Percentiles rank a stretch among this genome's conserved stretches.
These are phyloP conservation scores for Fusarium newnesense DNA, from an alignment of 2,329 filamentous ascomycete species.

Conservation along the genomic window DNA sequence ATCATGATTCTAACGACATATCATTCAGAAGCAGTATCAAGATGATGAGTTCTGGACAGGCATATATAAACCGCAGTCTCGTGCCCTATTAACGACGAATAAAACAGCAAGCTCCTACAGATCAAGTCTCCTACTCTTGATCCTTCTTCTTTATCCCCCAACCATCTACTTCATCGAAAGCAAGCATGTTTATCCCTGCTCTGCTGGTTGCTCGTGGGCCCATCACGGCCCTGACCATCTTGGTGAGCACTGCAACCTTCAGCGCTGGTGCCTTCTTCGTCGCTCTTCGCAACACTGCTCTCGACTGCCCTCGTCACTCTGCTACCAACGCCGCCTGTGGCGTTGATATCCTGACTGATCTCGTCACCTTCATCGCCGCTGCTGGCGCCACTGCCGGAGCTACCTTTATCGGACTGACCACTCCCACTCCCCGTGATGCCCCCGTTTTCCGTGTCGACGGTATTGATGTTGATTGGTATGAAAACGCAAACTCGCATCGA, in stretches of 20 bases:
- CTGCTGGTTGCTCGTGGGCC: not conserved
- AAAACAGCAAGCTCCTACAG: not conserved
- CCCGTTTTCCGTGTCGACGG: not conserved
- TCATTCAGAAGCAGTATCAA: rapidly evolving
- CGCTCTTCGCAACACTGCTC: not conserved
- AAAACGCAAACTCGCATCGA: not conserved
- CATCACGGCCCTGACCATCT: not conserved
- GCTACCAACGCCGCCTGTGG: not conserved
- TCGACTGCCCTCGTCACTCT: not conserved
- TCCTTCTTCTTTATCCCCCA: not conserved
- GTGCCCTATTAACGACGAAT: rapidly evolving
- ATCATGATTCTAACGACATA: rapidly evolving
- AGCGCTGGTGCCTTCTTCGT: not conserved
- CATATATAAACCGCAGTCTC: not conserved
- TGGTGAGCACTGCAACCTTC: not conserved
- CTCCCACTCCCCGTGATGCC: not conserved
- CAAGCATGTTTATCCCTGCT: not conserved
- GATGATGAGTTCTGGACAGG: rapidly evolving
- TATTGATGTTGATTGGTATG: not conserved
- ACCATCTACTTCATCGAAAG: rapidly evolving
- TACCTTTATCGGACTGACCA: not conserved
- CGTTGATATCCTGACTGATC: not conserved
- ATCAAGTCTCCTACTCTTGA: not conserved
- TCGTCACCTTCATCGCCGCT: not conserved
- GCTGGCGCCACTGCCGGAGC: not conserved